These are phyloP conservation scores for Crucibulum laeve DNA, from an alignment of 768 basidiomycete genomes.

Conservation along the genomic window DNA sequence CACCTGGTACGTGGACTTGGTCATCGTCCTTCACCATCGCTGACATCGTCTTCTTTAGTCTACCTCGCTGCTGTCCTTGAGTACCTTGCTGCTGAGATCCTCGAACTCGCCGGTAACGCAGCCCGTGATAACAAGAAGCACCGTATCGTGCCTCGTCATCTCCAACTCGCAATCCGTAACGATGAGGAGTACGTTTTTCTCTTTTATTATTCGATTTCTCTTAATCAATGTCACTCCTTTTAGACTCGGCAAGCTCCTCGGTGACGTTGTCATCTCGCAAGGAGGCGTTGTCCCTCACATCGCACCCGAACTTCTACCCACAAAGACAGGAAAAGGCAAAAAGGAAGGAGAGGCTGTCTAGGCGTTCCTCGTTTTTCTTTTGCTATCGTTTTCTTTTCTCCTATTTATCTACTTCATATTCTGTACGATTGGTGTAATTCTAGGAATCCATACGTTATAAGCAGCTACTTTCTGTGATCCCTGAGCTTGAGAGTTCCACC, in stretches of 20 bases:
- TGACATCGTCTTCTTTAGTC: conserved; percentile 34
- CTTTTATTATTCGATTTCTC: neutral
- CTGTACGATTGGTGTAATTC: conserved; percentile 5
- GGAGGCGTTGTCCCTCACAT: conserved; percentile 67
- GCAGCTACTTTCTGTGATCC: conserved; percentile 2
- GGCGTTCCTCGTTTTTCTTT: neutral
- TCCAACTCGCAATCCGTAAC: conserved; percentile 90
- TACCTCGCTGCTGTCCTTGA: conserved; percentile 90
- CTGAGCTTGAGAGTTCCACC: neutral
- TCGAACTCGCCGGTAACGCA: conserved; percentile 87
- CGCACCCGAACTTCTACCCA: conserved; percentile 34
- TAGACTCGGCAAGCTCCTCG: conserved; percentile 77
- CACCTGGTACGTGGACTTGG: conserved; percentile 51
- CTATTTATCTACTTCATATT: conserved; percentile 2
- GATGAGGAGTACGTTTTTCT: conserved; percentile 63
- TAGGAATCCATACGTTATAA: conserved; percentile 6
- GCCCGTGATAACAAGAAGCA: conserved; percentile 85
- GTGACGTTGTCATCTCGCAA: conserved; percentile 84
- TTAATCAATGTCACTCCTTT: neutral
- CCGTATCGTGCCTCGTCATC: conserved; percentile 90
- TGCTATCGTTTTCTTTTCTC: conserved; percentile 6
- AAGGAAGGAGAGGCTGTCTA: conserved; percentile 6
- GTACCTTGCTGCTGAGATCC: conserved; percentile 90
- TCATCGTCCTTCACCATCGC: neutral
- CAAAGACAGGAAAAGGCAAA: conserved; percentile 33